Percentiles rank a stretch among this genome's conserved stretches.
Evolutionary conservation across 2,329 filamentous ascomycete genomes (phyloP).

Genomic region (Microdochium trichocladiopsis): DNA sequence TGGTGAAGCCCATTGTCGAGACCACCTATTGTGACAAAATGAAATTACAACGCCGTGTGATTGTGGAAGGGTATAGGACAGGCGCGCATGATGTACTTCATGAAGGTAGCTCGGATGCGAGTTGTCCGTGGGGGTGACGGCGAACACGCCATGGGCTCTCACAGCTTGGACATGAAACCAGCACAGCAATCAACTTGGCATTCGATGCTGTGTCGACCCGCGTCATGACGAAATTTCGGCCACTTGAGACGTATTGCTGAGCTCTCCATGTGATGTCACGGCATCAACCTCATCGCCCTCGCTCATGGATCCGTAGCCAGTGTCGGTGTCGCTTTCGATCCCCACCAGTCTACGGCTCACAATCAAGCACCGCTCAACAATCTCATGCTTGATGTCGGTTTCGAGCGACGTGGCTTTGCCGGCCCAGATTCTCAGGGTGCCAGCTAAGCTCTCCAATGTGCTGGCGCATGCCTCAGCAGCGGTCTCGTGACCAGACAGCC

Average conservation of each 20-base stretch:
- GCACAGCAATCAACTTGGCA: no score
- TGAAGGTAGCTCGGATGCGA: no score
- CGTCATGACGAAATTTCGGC: not conserved
- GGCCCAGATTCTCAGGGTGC: constrained; percentile 52
- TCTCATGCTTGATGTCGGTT: constrained; percentile 39
- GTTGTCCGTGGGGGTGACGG: no score
- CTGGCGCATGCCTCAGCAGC: constrained; percentile 37
- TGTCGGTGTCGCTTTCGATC: constrained; percentile 47
- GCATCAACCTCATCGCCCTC: constrained; percentile 27
- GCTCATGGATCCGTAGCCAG: constrained; percentile 52
- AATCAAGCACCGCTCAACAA: constrained; percentile 48
- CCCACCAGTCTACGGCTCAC: constrained; percentile 51
- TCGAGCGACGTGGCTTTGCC: constrained; percentile 46
- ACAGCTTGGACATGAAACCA: no score
- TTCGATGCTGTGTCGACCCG: no score
- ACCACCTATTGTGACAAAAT: no score
- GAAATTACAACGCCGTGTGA: no score
- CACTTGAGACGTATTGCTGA: not conserved
- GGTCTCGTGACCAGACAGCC: constrained; percentile 37
- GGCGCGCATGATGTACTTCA: no score
- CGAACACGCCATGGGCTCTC: no score
- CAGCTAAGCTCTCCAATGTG: constrained; percentile 49
- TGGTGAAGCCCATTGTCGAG: no score
- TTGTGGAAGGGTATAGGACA: no score
- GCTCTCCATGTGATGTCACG: not conserved